A percentile compares a stretch with the other conserved stretches of the same genome.
phyloP scores from a whole-genome alignment of 1,139 yeast species.

The Lodderomyces oxycetoniae region DNA sequence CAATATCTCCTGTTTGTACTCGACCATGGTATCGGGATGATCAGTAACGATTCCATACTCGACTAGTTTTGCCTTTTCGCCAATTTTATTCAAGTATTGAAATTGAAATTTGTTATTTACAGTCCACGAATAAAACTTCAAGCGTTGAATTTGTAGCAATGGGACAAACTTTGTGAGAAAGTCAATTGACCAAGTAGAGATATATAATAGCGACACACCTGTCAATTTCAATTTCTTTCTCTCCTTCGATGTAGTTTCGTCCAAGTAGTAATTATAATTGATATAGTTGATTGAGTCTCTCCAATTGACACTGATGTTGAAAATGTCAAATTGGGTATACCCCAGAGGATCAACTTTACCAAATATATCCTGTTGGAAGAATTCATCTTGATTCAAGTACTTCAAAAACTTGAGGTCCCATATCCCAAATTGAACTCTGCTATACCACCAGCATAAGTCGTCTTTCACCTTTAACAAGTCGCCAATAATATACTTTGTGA shows the following conservation, averaged over 20 bases:
- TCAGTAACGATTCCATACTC: constrained; percentile 61
- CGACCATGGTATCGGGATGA: constrained; percentile 43
- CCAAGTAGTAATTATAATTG: constrained; percentile 35
- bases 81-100: constrained; percentile 34
- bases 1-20: constrained; percentile 11
- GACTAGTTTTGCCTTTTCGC: constrained; percentile 21
- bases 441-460: constrained; percentile 63
- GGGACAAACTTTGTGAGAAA: constrained; percentile 38
- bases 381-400: constrained; percentile 41
- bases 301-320: constrained; percentile 37
- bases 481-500: constrained; percentile 50
- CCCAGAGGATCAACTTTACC: constrained; percentile 17
- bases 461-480: constrained; percentile 44
- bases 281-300: constrained; percentile 30
- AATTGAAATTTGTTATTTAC: constrained; percentile 54
- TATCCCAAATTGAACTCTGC: constrained; percentile 67
- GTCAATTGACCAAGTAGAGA: constrained; percentile 37
- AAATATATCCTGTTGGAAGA: constrained; percentile 25
- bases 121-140: constrained; percentile 78
- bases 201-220: constrained; percentile 38
- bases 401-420: constrained; percentile 71
- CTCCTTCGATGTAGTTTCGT: constrained; percentile 19
- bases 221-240: constrained; percentile 28
- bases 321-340: constrained; percentile 28
- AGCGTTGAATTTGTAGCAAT: constrained; percentile 32